Conservation (phyloP, 208 protist species). For the Cochliopodium minus region DNA sequence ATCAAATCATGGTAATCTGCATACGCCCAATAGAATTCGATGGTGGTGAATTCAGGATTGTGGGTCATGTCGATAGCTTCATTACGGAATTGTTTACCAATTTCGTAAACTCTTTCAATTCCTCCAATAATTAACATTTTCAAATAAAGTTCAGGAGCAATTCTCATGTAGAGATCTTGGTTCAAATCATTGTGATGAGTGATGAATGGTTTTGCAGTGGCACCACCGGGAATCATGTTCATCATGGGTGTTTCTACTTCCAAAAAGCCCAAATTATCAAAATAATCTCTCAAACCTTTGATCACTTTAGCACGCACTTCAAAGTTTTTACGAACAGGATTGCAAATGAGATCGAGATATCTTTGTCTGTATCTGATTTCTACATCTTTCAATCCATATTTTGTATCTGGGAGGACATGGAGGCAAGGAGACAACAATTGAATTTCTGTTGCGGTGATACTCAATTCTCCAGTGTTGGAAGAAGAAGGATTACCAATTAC, state of each 20-base stretch:
- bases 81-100: conserved; percentile 98
- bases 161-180: conserved; percentile 89
- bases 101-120: conserved; percentile 98
- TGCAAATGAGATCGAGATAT: conserved; percentile 98
- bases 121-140: conserved; percentile 98
- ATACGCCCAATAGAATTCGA: conserved; percentile 98
- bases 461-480: conserved; percentile 66
- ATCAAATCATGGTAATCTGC: conserved; percentile 99
- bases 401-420: conserved; percentile 87
- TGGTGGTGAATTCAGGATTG: conserved; percentile 98
- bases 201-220: conserved; percentile 93
- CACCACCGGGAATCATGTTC: conserved; percentile 93
- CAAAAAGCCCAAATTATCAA: conserved; percentile 78
- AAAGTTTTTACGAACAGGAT: conserved; percentile 82
- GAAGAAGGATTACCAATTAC: conserved; percentile 64
- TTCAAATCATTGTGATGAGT: conserved; percentile 98
- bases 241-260: conserved; percentile 97
- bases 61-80: conserved; percentile 63
- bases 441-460: conserved; percentile 54
- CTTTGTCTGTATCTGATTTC: conserved; percentile 85
- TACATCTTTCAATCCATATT: conserved; percentile 70
- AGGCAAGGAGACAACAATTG: conserved; percentile 84
- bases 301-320: conserved; percentile 75
- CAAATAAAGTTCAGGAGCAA: conserved; percentile 98
- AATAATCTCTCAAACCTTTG: conserved; percentile 85